Evolutionary conservation across 73 alveolate genomes (phyloP).

Genomic region (Durusdinium trenchii): DNA sequence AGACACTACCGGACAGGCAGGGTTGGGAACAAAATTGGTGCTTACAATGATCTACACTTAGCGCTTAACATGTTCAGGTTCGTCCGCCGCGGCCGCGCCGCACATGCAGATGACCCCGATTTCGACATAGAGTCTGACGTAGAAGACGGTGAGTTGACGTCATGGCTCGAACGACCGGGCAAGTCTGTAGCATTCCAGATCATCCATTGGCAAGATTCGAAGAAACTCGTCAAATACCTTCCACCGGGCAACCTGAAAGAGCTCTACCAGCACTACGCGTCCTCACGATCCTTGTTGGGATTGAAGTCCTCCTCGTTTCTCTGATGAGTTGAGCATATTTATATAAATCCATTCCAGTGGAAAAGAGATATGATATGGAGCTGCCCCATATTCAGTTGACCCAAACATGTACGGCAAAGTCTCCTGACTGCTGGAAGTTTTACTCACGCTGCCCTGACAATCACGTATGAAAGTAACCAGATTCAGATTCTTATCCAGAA

Average conservation of each 20-base stretch:
- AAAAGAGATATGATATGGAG: no score
- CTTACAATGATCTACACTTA: background rate
- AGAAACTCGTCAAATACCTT: background rate
- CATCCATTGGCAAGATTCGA: background rate
- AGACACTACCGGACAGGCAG: constrained; percentile 19
- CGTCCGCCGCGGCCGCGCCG: constrained; percentile 30
- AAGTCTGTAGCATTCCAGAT: background rate
- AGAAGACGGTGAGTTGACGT: background rate
- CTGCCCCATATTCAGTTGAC: no score
- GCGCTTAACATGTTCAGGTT: background rate
- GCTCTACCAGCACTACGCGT: constrained; percentile 3
- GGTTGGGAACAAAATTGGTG: background rate
- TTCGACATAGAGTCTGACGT: background rate
- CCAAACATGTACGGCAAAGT: no score
- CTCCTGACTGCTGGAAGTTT: no score
- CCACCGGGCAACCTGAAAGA: constrained; percentile 2
- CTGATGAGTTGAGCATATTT: no score
- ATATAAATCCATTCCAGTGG: no score
- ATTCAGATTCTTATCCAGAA: no score
- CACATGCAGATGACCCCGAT: background rate
- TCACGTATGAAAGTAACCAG: no score
- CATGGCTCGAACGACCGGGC: constrained; percentile 11
- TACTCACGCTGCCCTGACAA: no score
- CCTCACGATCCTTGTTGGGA: background rate
- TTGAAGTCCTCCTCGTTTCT: background rate